phyloP scores from a whole-genome alignment of 164 flowering plant genomes.

The Umbellularia californica region DNA sequence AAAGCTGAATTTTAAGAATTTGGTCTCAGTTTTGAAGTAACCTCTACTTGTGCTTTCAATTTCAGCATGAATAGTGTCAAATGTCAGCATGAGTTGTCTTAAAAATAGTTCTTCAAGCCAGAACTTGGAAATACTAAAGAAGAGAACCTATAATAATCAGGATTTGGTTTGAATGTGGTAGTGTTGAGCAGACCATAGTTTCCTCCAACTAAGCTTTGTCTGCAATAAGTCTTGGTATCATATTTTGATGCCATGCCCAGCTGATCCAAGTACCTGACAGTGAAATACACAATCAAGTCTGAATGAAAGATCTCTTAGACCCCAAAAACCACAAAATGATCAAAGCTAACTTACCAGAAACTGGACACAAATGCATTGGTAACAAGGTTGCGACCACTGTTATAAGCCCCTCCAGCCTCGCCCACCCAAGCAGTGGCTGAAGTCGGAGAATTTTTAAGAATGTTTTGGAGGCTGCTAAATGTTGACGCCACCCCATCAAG shows the following conservation, averaged over 20 bases:
- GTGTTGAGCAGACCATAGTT: conserved; percentile 84
- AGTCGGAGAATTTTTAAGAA: conserved; percentile 39
- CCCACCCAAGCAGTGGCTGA: conserved; percentile 88
- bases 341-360: conserved; percentile 60
- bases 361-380: conserved; percentile 77
- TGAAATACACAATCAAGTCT: conserved; percentile 5
- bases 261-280: conserved; percentile 82
- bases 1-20: no score
- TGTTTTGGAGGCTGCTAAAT: conserved; percentile 40
- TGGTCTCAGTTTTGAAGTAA: no score
- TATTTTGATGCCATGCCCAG: conserved; percentile 69
- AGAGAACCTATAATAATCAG: conserved; percentile 81
- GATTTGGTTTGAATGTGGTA: conserved; percentile 65
- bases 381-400: conserved; percentile 80
- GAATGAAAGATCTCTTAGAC: not conserved
- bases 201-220: conserved; percentile 85
- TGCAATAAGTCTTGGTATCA: conserved; percentile 74
- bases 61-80: no score
- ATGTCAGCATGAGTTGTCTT: not conserved
- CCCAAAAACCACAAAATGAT: not conserved
- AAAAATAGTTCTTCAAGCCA: not conserved
- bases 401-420: conserved; percentile 92
- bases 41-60: no score
- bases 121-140: not conserved
- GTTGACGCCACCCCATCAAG: conserved; percentile 55